phyloP scores from a whole-genome alignment of 2,329 filamentous ascomycete species.

The Ophiocordyceps australis region DNA sequence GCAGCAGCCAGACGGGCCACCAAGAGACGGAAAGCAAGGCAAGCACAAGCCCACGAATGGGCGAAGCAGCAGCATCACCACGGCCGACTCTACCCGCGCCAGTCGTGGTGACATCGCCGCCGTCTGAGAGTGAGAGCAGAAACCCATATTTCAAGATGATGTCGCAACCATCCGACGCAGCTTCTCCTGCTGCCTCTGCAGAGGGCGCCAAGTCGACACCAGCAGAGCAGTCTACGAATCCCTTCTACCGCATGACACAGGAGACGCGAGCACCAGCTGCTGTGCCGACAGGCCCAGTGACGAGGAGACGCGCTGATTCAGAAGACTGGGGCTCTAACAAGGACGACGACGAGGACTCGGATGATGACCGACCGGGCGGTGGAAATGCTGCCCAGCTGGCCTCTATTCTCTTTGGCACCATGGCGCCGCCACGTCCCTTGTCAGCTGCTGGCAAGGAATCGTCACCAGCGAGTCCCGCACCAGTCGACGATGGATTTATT shows the following conservation, averaged over 20 bases:
- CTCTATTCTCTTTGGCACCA: slow-evolving; percentile 89
- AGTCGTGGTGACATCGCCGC: slow-evolving; percentile 31
- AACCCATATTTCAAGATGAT: slow-evolving; percentile 93
- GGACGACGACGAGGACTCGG: slow-evolving; percentile 44
- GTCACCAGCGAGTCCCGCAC: slow-evolving; percentile 17
- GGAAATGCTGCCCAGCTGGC: slow-evolving; percentile 81
- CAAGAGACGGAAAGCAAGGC: slow-evolving; percentile 35
- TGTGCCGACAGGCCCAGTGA: slow-evolving; percentile 27
- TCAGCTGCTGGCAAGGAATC: slow-evolving; percentile 63
- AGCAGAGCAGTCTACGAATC: slow-evolving; percentile 66
- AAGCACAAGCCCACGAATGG: slow-evolving; percentile 26
- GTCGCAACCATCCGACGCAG: slow-evolving; percentile 43
- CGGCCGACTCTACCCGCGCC: slow-evolving; percentile 36
- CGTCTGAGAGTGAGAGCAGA: slow-evolving; percentile 59
- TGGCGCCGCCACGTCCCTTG: slow-evolving; percentile 80
- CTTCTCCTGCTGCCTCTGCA: slow-evolving; percentile 21
- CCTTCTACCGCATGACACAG: slow-evolving; percentile 76
- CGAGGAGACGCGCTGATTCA: slow-evolving; percentile 38
- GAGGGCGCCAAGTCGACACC: slow-evolving; percentile 16
- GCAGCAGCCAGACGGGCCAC: slow-evolving; percentile 29
- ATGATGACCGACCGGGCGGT: slow-evolving; percentile 63
- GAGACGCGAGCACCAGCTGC: slow-evolving; percentile 31
- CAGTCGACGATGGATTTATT: slow-evolving; percentile 19
- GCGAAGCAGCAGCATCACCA: too few relatives aligned
- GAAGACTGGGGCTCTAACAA: slow-evolving; percentile 70